Conservation (phyloP, 2,329 filamentous ascomycete genomes). For the Aspergillus carbonarius region DNA sequence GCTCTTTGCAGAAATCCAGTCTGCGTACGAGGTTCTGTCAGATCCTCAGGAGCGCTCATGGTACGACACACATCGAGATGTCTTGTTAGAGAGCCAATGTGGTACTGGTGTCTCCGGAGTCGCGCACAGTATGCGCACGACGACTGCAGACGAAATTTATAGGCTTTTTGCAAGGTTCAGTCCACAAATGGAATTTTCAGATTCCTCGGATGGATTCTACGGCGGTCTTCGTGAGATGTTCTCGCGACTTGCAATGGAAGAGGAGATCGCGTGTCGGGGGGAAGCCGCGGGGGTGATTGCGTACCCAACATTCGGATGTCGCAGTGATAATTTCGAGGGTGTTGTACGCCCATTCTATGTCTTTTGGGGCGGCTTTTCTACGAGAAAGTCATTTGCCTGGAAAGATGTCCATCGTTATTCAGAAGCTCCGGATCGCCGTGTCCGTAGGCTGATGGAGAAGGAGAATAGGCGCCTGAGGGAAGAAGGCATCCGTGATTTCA, state of each 20-base stretch:
- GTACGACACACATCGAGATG: constrained; percentile 93
- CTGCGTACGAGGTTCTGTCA: constrained; percentile 92
- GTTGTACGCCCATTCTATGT: constrained; percentile 79
- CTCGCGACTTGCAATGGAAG: constrained; percentile 75
- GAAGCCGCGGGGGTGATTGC: constrained; percentile 60
- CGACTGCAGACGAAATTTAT: constrained; percentile 76
- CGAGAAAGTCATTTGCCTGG: constrained; percentile 85
- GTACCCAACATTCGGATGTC: constrained; percentile 81
- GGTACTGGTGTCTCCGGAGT: constrained; percentile 51
- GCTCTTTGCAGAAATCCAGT: constrained; percentile 86
- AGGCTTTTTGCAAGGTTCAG: constrained; percentile 78
- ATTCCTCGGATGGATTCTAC: constrained; percentile 81
- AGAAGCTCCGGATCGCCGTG: constrained; percentile 81
- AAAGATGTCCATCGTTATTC: constrained; percentile 79
- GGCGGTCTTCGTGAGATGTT: constrained; percentile 76
- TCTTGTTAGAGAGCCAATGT: constrained; percentile 69
- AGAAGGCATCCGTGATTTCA: constrained; percentile 81
- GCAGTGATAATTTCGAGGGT: constrained; percentile 72
- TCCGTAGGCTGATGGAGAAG: constrained; percentile 87
- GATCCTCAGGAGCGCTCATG: constrained; percentile 94
- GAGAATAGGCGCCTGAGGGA: constrained; percentile 86
- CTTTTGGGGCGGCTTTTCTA: constrained; percentile 77
- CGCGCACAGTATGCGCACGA: constrained; percentile 70
- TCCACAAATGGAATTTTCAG: constrained; percentile 73
- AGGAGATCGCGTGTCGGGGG: constrained; percentile 71